Evolutionary conservation across 2,329 filamentous ascomycete genomes (phyloP), one percentile per base, ranked within the genome.

Genomic region (Alternaria panax): DNA sequence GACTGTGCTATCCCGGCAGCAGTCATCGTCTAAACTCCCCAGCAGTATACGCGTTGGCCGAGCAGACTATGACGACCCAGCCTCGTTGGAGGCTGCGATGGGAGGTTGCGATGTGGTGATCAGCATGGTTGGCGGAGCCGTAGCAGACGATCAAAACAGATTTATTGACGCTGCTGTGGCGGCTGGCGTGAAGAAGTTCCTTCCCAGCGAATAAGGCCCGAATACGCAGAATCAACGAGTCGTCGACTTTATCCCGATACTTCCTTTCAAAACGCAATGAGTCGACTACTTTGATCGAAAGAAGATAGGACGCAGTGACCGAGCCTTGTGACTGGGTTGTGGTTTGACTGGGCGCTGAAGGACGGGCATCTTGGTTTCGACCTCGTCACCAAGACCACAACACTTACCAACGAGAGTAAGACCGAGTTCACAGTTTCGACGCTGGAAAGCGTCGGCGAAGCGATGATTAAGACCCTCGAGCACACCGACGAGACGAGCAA

Each of bases 141-240:
- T 0, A 7, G 7, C 34, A 36, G 34, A 8, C 7, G 34, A 18
- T 1, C 34, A 36, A 16, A 36, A 36, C 16, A 3, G 5, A 7
- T 36, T 36, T 16, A 36, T 36, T 16, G 16, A 36, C 34, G 34
- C 34, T 36, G 34, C 34, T 9, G 34, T 36, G 16, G 34, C 34
- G 34, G 34, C 34, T 36, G 34, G 34, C 7, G 34, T 36, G 34
- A 36, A 36, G n/a, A 18, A 16, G 18, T 36, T 36, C 16, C 16
- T 36, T 1, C 34, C 34, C 34, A 36, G 34, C 34, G 34, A n/a
- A 8, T 36, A 8, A n/a, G 34, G 34, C 9, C 34, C 34, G 7
- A 36, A 81, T 8, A 36, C n/a, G 8, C 16, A 7, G 16, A 16
- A 36, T 36, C 34, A 16, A 8, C 6, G 34, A 4, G 34, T 36